Evolutionary conservation across 2,329 filamentous ascomycete species (phyloP), one percentile per base, ranked within the genome.

Genomic region (Aureobasidium uvarum): DNA sequence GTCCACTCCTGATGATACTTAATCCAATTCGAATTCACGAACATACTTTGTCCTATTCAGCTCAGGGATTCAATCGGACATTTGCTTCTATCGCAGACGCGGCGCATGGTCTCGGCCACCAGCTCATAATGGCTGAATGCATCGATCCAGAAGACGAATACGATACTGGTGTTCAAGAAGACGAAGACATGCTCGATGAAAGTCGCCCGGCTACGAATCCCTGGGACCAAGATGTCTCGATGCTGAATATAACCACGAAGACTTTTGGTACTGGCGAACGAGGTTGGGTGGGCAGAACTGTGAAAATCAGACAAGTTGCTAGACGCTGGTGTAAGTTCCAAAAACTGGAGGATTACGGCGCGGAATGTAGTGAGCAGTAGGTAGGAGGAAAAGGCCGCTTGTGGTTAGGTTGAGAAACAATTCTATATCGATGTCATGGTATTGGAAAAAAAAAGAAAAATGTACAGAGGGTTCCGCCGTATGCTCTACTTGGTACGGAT

Each of bases 11-110:
- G 3, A 74, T 91, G 1, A 76, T 90, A 1, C 89, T 91, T 70
- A 87, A 88, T 59, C 81, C 89, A 48, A 72, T 92, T 18, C 78
- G 82, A 23, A 74, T 90, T 48, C 90, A 93, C 73, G 82, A 84
- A 28, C 81, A 85, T 63, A 89, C 88, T 0, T 86, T 86, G 68
- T 88, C 90, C 67, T 92, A 89, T 84, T 92, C 88, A 59, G 89
- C 87, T 0, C 90, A 92, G 75, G 90, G 89, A 0, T 74, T 93
- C 14, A 82, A 84, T 23, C 81, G 82, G 66, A 87, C 86, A 1
- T 80, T 86, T n/a, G 82, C 89, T 1, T 77, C 80, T 0, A 75
- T 90, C 1, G 82, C 90, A 10, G 89, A 91, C 66, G 81, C 84
- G 2, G 87, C 86, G 0, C 65, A 74, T 64, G 71, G 67, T 23